These are phyloP conservation scores for Daedaleopsis sinensis DNA, from an alignment of 768 basidiomycete genomes.

Conservation along the genomic window DNA sequence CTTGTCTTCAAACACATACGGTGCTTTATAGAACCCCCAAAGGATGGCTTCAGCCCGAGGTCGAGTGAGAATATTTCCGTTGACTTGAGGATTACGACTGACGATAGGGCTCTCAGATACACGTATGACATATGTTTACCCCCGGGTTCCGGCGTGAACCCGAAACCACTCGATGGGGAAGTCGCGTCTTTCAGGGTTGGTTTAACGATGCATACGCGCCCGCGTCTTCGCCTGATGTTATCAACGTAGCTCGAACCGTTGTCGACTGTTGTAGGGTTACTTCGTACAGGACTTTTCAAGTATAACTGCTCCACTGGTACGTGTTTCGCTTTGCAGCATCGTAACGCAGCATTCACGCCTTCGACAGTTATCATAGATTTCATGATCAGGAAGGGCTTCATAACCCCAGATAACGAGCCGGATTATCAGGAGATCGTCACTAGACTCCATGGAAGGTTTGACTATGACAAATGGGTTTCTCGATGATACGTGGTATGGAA, in stretches of 20 bases:
- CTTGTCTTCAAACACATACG: background rate
- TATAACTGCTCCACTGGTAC: constrained; percentile 87
- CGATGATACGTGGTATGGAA: background rate
- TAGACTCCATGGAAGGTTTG: constrained; percentile 72
- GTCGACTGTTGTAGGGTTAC: constrained; percentile 59
- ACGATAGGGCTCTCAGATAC: constrained; percentile 51
- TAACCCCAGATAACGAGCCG: constrained; percentile 89
- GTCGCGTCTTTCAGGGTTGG: constrained; percentile 90
- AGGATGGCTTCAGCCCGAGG: constrained; percentile 87
- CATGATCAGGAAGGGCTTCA: constrained; percentile 80
- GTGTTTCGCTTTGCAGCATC: constrained; percentile 23
- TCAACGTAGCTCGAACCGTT: constrained; percentile 63
- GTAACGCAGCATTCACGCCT: background rate
- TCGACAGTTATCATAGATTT: constrained; percentile 86
- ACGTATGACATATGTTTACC: constrained; percentile 84
- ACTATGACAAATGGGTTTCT: constrained; percentile 45
- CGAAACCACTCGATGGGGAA: constrained; percentile 86
- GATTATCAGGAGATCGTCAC: constrained; percentile 78
- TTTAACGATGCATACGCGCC: background rate
- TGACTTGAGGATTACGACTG: background rate
- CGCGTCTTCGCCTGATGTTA: background rate
- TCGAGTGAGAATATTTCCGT: constrained; percentile 56
- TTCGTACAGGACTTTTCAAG: constrained; percentile 83
- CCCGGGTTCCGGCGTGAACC: constrained; percentile 46
- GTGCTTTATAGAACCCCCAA: constrained; percentile 47